A percentile compares a stretch with the other conserved stretches of the same genome.
Conservation (phyloP, 768 basidiomycete genomes). For the Chiua virens region DNA sequence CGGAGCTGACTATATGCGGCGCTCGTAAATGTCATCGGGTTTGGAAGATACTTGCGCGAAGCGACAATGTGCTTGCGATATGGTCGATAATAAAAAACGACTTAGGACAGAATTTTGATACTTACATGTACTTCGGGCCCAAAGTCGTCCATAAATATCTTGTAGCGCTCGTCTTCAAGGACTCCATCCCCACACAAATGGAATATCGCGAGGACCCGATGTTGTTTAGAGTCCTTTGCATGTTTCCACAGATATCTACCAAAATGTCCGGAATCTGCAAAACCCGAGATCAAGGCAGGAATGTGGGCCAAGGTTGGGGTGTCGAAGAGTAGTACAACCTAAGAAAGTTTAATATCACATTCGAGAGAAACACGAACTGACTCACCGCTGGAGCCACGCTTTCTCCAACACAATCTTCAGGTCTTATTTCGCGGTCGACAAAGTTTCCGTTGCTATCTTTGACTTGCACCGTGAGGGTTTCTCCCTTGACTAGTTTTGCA, state of each 20-base stretch:
- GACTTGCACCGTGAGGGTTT: constrained; percentile 56
- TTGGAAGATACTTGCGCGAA: constrained; percentile 56
- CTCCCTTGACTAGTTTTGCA: constrained; percentile 61
- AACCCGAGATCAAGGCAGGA: constrained; percentile 47
- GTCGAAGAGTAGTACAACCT: constrained; percentile 72
- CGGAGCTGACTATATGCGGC: constrained; percentile 71
- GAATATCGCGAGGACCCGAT: constrained; percentile 51
- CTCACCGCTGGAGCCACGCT: constrained; percentile 50
- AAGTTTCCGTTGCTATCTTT: constrained; percentile 43
- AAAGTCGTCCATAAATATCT: constrained; percentile 70
- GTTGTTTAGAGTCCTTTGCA: constrained; percentile 40
- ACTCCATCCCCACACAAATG: constrained; percentile 75
- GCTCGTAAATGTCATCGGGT: constrained; percentile 74
- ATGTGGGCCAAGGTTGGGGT: constrained; percentile 64
- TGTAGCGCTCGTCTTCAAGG: constrained; percentile 67
- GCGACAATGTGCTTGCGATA: constrained; percentile 71
- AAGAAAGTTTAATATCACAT: not conserved
- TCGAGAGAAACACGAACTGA: not conserved
- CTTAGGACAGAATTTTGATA: constrained; percentile 4
- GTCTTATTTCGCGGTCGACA: constrained; percentile 49
- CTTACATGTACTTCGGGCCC: constrained; percentile 59
- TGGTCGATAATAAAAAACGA: constrained; percentile 3
- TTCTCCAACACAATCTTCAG: constrained; percentile 62
- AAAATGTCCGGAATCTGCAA: constrained; percentile 48
- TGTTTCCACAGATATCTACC: constrained; percentile 45